Base-by-base conservation (phyloP, 2,329 filamentous ascomycete genomes). In the Aspergillus nomiae region DNA sequence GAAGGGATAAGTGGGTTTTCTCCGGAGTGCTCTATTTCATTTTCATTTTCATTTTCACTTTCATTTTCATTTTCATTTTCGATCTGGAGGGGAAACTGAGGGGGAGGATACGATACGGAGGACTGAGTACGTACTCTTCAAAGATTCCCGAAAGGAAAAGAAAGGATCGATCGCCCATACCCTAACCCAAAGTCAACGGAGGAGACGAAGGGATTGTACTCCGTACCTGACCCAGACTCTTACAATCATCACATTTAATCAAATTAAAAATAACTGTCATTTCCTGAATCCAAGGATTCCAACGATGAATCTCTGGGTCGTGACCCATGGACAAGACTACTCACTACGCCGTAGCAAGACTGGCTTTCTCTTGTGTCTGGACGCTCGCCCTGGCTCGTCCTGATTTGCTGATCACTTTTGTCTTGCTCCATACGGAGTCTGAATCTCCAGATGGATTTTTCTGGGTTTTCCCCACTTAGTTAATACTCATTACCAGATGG, bases 361-460 rank as follows among this genome's bases (percentile, higher is more conserved):
- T 41, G 16, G 9, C 38, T 41, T 19, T 41, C 38, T 41, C 16
- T 41, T 9, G 34, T 36, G 34, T 36, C 34, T 16, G 34, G 34
- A 3, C 34, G 34, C 34, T 14, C 34, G 14, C 5, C 34, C 34
- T 36, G 36, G 38, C 8, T 10, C 38, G 16, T 16, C 38, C 55
- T 64, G 59, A 63, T 67, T 69, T 63, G 63, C 62, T 60, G 65
- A 67, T 67, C 65, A 63, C 54, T 62, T 62, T 63, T 62, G 58
- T 63, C 61, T n/a, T 61, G 54, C 61, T 63, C 58, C 62, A 10
- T 32, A 51, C 16, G 26, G 26, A n/a, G 48, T 32, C 60, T 60
- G 60, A 66, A 66, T 62, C 50, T 66, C 62, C 51, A 61, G 60
- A 62, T 60, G 58, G 46, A 56, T 56, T 66, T 51, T 51, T 51